These are phyloP conservation scores for Scutellaria barbata DNA, from an alignment of 257 asterid genomes.

Conservation along the genomic window DNA sequence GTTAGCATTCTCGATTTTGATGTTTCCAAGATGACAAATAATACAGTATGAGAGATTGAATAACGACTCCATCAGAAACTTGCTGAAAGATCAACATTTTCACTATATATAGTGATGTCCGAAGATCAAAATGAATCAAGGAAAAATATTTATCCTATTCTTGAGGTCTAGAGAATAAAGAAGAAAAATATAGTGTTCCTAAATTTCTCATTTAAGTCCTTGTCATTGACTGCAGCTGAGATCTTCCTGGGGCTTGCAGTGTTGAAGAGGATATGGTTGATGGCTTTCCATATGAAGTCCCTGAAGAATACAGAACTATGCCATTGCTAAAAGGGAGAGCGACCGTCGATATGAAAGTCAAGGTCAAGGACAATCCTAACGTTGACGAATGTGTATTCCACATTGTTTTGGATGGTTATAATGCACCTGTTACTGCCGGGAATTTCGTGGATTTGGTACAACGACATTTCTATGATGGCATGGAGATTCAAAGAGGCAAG, in stretches of 20 bases:
- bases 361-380: slow-evolving; percentile 91
- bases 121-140: neutral
- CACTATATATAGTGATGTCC: neutral
- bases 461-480: slow-evolving; percentile 98
- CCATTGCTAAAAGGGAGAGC: slow-evolving; percentile 98
- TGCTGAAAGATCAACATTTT: neutral
- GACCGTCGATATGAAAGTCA: slow-evolving; percentile 97
- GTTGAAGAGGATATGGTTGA: slow-evolving; percentile 99
- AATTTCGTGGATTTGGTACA: slow-evolving; percentile 89
- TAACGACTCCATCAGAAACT: neutral
- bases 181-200: slow-evolving; percentile 42
- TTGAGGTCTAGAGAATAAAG: slow-evolving; percentile 40
- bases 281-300: slow-evolving; percentile 96
- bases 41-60: neutral
- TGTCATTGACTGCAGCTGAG: slow-evolving; percentile 99
- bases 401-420: slow-evolving; percentile 93
- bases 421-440: slow-evolving; percentile 97
- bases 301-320: slow-evolving; percentile 84
- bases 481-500: slow-evolving; percentile 98
- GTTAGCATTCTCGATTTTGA: neutral
- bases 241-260: slow-evolving; percentile 99
- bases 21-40: neutral
- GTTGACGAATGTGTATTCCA: slow-evolving; percentile 75
- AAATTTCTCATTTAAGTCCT: slow-evolving; percentile 85
- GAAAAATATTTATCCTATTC: neutral